Base-by-base conservation (phyloP, 2,329 filamentous ascomycete genomes). In the Ascochyta pisi region DNA sequence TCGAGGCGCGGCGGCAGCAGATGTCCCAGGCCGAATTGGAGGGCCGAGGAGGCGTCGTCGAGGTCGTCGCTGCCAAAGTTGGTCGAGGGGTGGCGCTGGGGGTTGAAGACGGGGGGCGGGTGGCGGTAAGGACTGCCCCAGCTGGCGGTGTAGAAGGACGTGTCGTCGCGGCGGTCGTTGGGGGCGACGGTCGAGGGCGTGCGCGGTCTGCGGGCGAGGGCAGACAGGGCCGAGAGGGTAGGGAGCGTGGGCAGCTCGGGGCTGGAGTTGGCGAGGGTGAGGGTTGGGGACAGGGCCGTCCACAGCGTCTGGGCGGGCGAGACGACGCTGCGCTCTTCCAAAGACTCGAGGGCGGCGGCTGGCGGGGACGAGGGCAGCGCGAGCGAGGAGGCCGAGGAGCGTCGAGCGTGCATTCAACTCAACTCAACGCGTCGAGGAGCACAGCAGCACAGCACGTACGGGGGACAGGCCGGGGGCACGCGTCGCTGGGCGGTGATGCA, bases 41-140 rank as follows among this genome's bases (percentile, higher is more conserved):
- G 65, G 44, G 66, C 66, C 9, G 73, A 73, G 23, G 71, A 65
- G 41, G 69, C 72, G 51, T 73, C 73, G 16, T 76, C 74, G 50
- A 75, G 64, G 47, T 75, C 73, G 71, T 77, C 75, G 61, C 74
- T 76, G 33, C 65, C 74, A 29, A 73, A 68, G 33, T 66, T 58
- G 29, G 66, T 65, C 54, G 69, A 73, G 45, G 51, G 52, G 12
- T 63, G 63, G 37, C 66, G 73, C 59, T 64, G 66, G 3, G 60
- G 59, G 55, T 71, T 68, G 62, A 71, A 72, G 15, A 60, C 71
- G 76, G 64, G 89, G 12, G 82, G 79, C 35, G 88, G 84, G 59
- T 83, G 83, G 51, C 90, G 88, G 77, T 96, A 96, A 22, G 93
- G 93, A 50, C 92, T 96, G 53, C 93, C 93, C 92, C 93, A 96